A percentile compares a stretch with the other conserved stretches of the same genome.
phyloP scores from a whole-genome alignment of 176 grass and related monocot genomes.

The Oryza australiensis region DNA sequence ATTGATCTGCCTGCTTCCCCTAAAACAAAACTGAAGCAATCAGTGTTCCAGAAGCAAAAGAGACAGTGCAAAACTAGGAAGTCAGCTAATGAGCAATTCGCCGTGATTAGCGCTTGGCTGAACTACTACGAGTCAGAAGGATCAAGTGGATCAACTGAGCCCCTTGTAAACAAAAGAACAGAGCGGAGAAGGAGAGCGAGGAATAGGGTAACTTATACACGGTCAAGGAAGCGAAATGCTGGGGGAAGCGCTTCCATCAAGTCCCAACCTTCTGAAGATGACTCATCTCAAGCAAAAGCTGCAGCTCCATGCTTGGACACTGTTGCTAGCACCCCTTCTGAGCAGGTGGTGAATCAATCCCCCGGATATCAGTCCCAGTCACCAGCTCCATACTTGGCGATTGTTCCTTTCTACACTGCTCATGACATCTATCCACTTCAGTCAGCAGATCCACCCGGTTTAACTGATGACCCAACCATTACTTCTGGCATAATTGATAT shows the following conservation, averaged over 20 bases:
- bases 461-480: conserved; percentile 12
- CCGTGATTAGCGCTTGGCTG: conserved; percentile 51
- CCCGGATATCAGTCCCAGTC: neutral
- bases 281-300: neutral
- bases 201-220: conserved; percentile 34
- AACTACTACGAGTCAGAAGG: conserved; percentile 63
- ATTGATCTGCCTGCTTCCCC: neutral
- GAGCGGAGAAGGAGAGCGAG: conserved; percentile 50
- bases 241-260: neutral
- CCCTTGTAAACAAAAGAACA: conserved; percentile 73
- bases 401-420: neutral
- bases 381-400: neutral
- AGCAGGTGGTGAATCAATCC: neutral
- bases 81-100: conserved; percentile 20
- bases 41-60: conserved; percentile 3
- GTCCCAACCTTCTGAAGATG: neutral
- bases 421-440: conserved; percentile 28
- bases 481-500: conserved; percentile 26
- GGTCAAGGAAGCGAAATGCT: conserved; percentile 29
- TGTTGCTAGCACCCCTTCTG: neutral
- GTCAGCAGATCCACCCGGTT: neutral
- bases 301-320: conserved; percentile 14
- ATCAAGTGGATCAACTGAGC: conserved; percentile 53
- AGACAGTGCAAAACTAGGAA: conserved; percentile 18
- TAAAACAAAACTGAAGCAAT: neutral